Base-by-base conservation (phyloP, 78 protist species). In the Reticulomyxa filosa region DNA sequence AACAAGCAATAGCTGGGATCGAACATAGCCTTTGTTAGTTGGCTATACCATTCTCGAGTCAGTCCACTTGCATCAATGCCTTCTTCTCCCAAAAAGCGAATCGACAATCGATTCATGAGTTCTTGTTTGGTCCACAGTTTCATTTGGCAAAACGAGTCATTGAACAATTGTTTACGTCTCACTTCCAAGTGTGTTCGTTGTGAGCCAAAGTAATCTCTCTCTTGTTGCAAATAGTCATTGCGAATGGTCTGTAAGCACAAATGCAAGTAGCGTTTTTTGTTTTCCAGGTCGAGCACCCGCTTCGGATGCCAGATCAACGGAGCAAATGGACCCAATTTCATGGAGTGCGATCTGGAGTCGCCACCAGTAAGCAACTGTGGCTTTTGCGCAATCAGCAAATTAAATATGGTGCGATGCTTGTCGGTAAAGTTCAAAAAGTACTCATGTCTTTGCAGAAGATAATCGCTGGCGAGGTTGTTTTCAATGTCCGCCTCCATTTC, bases 11-110 rank as follows among this genome's bases (percentile, higher is more conserved):
- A 69, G 57, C 34, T 7, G 38, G 69, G 73, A 57, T 69, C 23
- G 73, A 66, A 26, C 11, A 69, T 66, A n/a, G 11, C 73, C 6
- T 34, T 11, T 13, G 56, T 46, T 20, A 69, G 36, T 20, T 22
- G 70, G 50, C 20, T 8, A 57, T 46, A 69, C 70, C 70, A 69
- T 20, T 69, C 73, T 17, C 73, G 6, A 8, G 73, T 65, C 48
- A 69, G 61, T 26, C 73, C 73, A 17, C 73, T 72, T 25, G 25
- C 59, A 38, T 69, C 73, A 35, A 69, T 34, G 53, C 73, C 73
- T 7, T 64, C 69, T 26, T 69, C 73, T 23, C 70, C 73, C 37
- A 26, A 20, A 57, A 65, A 69, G 17, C 20, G 22, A 38, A 65
- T 25, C 8, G 39, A 25, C 51, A 65, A 36, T 17, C 13, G 70